Conservation (phyloP, 352 stramenopile species). For the Phytopythium oedochilum region DNA sequence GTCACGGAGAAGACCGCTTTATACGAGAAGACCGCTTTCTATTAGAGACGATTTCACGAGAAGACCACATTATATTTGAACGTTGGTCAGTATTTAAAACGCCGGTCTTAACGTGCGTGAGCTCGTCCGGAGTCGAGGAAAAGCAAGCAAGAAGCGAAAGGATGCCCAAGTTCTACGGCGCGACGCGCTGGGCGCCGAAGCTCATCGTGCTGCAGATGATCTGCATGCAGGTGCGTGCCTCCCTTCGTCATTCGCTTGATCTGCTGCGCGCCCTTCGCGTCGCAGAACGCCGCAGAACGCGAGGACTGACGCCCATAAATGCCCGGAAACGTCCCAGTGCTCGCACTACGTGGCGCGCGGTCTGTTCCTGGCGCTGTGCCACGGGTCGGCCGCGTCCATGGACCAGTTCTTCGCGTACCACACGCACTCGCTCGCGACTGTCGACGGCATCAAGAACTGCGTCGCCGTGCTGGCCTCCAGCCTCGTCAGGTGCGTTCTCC, state of each 20-base stretch:
- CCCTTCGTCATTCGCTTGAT: background rate
- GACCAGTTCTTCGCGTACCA: slow-evolving; percentile 86
- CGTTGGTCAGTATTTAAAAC: no score
- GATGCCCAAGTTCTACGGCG: slow-evolving; percentile 85
- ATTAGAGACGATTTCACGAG: no score
- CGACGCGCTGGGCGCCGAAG: slow-evolving; percentile 78
- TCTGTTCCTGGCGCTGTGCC: slow-evolving; percentile 69
- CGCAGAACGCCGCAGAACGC: no score
- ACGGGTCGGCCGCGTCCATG: slow-evolving; percentile 59
- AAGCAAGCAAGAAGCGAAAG: background rate
- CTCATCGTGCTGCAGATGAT: slow-evolving; percentile 86
- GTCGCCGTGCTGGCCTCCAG: slow-evolving; percentile 59
- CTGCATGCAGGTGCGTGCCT: slow-evolving; percentile 71
- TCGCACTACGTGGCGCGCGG: slow-evolving; percentile 79
- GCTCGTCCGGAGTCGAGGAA: background rate
- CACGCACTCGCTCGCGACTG: slow-evolving; percentile 63
- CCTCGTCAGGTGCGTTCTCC: slow-evolving; percentile 34
- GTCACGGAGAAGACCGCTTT: no score
- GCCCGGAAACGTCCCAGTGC: slow-evolving; percentile 25
- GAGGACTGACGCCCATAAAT: no score
- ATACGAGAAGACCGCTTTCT: no score
- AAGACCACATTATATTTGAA: no score
- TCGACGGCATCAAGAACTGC: slow-evolving; percentile 81
- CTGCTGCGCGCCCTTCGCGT: background rate
- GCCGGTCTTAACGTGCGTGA: no score